Base-by-base conservation (phyloP, 768 basidiomycete species). In the Hysterangium stoloniferum region DNA sequence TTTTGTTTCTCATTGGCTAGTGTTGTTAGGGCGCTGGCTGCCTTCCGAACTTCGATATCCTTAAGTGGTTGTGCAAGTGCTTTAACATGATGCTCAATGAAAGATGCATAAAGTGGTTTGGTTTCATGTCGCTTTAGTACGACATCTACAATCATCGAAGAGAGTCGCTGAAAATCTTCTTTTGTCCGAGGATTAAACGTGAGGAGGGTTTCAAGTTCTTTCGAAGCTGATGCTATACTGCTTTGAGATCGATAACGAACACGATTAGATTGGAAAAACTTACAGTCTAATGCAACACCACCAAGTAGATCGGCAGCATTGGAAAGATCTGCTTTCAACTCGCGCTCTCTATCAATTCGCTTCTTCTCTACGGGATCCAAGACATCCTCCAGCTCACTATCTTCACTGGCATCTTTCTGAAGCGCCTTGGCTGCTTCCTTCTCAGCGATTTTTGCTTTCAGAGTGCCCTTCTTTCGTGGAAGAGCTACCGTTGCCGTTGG, bases 1-100 rank as follows among this genome's bases (percentile, higher is more conserved):
- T 81, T 88, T 69, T 94, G 89, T 71, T 98, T 99, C 71, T 94
- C 91, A 61, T 95, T 97, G 44, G 92, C 86, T 5, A 98, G 73
- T 2, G 87, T 84, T 13, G 88, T 90, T 48, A 99, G 70, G 3
- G 73, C 81, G 44, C 81, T 86, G 0, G 91, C 88, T 0, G 80
- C 88, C 63, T 97, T 97, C 54, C 93, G 78, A 24, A 92, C 83
- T 58, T 99, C 95, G 45, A 92, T 81, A 54, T 97, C 92, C 59
- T 83, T 86, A 48, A 98, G 74, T 4, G 90, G 80, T 52, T 71
- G 67, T 0, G 85, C 82, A 13, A 96, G 68, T 45, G 82, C 82
- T 40, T 84, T 81, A 15, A 80, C 80, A 56, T 93, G 82, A 56
- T 88, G 77, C 60, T 97, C 93, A 51, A 92, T 76, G 58, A 99